These are phyloP conservation scores for Hemileccinum impolitum DNA, from an alignment of 768 basidiomycete species.

Conservation along the genomic window DNA sequence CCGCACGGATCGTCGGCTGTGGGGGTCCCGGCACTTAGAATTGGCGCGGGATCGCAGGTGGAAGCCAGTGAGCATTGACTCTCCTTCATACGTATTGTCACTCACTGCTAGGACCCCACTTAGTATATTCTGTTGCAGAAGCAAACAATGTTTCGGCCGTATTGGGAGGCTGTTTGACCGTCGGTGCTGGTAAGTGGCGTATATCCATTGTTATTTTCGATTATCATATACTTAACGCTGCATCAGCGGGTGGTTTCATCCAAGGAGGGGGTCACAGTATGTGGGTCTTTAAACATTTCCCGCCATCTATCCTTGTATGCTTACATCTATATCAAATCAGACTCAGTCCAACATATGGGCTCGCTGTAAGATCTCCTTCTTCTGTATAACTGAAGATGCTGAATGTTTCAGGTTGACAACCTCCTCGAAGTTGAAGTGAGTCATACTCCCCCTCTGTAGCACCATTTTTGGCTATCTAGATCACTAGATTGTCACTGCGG, in stretches of 20 bases:
- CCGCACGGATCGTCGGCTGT: conserved; percentile 15
- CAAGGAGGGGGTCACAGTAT: conserved; percentile 46
- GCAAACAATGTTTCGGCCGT: conserved; percentile 11
- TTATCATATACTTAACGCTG: not conserved
- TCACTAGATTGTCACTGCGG: conserved; percentile 37
- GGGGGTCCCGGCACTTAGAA: conserved; percentile 9
- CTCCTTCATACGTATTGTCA: not conserved
- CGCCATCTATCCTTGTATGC: not conserved
- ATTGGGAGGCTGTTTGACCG: conserved; percentile 17
- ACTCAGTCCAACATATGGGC: conserved; percentile 18
- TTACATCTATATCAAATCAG: not conserved
- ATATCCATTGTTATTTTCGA: too few relatives aligned
- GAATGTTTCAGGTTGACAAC: conserved; percentile 38
- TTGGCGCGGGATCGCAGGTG: conserved; percentile 15
- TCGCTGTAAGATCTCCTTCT: not conserved
- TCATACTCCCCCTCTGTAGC: not conserved
- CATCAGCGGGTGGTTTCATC: conserved; percentile 40
- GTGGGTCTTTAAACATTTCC: not conserved
- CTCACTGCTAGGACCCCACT: not conserved
- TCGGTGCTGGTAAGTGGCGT: conserved; percentile 10
- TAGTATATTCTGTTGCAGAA: conserved; percentile 14
- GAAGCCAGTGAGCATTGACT: conserved; percentile 4
- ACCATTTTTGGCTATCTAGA: not conserved
- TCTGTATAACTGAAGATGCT: not conserved
- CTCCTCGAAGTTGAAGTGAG: conserved; percentile 38